Base-by-base conservation (phyloP, 495 filamentous ascomycete genomes). In the Podospora pseudocomata region DNA sequence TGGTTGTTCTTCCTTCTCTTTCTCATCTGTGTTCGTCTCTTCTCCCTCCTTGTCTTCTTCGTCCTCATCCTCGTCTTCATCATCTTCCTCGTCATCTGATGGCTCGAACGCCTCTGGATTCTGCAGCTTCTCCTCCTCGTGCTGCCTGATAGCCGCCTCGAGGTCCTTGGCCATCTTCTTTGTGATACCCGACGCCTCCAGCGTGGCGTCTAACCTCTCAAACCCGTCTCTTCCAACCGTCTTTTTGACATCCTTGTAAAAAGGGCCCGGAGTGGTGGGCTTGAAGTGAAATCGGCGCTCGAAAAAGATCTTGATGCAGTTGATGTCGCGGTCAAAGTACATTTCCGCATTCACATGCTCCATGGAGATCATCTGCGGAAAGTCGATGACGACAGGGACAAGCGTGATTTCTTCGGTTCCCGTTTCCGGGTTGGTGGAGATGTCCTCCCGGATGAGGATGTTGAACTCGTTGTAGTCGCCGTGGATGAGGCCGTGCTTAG, bases 401-500 rank as follows among this genome's bases (percentile, higher is more conserved):
- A 89, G 77, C 6, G 69, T 82, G 27, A 84, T 66, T 9, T 59
- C 64, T 1, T 60, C 53, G 5, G 68, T 63, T 7, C 65, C 64
- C 64, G 60, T 81, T 75, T 78, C 65, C 34, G 65, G 30, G 19
- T 70, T 78, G 20, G 81, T 79, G 11, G 32, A 18, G 15, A 63
- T 4, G 39, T 87, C 84, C 72, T 96, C 93, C 70, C 93, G 89
- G 78, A 98, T 89, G 20, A 99, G 83, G 67, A 99, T 92, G 75
- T 99, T 99, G 83, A 99, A 99, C 80, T 98, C 96, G 81, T 99
- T 99, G 82, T 97, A 98, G 77, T 99, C 95, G 71, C 95, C 96
- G 77, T 99, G 95, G 65, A 99, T 98, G 66, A 99, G 80, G 7
- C 95, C 96, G 72, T 90, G 89, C 32, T 86, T 84, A n/a, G 95